These are phyloP conservation scores for Cyberlindnera samutprakarnensis DNA, from an alignment of 805 yeast species.

Conservation along the genomic window DNA sequence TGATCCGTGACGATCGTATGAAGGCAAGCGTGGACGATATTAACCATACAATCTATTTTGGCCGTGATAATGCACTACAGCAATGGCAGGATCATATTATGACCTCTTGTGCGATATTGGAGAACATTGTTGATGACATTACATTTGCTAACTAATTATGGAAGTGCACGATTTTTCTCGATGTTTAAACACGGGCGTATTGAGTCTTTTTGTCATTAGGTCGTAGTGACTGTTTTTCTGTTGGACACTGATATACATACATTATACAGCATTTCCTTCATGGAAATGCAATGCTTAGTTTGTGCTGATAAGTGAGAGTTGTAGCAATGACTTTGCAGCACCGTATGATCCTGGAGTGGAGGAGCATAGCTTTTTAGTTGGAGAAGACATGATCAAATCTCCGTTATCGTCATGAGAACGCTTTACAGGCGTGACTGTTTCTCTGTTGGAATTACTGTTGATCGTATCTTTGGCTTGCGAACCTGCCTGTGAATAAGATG, in stretches of 20 bases:
- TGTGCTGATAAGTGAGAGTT: constrained; percentile 27
- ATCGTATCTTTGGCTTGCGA: background rate
- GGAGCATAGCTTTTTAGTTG: constrained; percentile 27
- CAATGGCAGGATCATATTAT: constrained; percentile 21
- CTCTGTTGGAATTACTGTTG: background rate
- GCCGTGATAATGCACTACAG: constrained; percentile 2
- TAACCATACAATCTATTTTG: constrained; percentile 12
- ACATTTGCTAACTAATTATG: background rate
- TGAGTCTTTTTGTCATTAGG: no score
- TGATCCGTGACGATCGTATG: constrained; percentile 13
- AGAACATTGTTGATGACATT: constrained; percentile 14
- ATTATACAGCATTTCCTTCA: no score
- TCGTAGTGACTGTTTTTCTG: no score
- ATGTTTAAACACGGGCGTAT: no score
- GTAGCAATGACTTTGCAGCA: constrained; percentile 38
- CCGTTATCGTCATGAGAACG: constrained; percentile 18
- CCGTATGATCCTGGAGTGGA: constrained; percentile 42
- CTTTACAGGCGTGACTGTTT: constrained; percentile 14
- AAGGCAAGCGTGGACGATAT: constrained; percentile 21
- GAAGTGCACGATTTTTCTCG: no score
- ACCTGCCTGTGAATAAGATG: background rate
- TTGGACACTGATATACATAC: no score
- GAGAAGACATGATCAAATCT: constrained; percentile 26
- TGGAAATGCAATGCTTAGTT: no score
- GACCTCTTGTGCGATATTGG: constrained; percentile 15